These are phyloP conservation scores for Coemansia sp. DNA, from an alignment of 192 early-diverging fungal species.

Conservation along the genomic window DNA sequence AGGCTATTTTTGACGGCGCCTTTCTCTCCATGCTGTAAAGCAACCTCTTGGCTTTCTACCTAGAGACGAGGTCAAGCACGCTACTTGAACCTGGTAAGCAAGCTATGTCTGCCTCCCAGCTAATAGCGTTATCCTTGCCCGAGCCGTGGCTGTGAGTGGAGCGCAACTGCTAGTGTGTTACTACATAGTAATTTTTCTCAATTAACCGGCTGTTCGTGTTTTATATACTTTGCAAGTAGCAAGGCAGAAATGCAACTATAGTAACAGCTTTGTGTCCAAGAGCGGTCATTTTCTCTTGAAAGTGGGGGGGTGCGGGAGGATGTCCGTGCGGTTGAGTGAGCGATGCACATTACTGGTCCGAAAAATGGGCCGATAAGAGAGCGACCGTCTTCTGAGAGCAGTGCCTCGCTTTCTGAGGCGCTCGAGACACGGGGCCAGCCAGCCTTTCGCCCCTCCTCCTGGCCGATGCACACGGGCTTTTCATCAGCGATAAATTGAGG, in stretches of 20 bases:
- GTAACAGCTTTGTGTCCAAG: too few species aligned
- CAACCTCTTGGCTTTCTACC: not conserved
- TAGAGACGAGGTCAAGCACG: too few species aligned
- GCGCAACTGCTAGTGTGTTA: not conserved
- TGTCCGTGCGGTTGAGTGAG: not conserved
- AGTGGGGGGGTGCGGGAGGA: not conserved
- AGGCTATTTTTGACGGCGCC: not conserved
- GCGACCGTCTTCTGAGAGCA: too few species aligned
- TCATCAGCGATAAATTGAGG: constrained; percentile 4
- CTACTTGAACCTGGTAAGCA: too few species aligned
- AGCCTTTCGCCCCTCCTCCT: not conserved
- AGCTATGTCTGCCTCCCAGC: too few species aligned
- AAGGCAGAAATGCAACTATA: too few species aligned
- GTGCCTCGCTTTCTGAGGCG: too few species aligned
- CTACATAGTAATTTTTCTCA: too few species aligned
- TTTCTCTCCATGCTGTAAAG: not conserved
- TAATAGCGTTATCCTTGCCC: too few species aligned
- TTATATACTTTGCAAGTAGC: too few species aligned
- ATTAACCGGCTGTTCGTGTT: too few species aligned
- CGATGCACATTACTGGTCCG: not conserved
- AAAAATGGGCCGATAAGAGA: constrained; percentile 6
- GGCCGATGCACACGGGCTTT: not conserved
- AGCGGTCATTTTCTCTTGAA: not conserved
- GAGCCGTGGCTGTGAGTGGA: not conserved
- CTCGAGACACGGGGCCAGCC: constrained; percentile 5